Conservation (phyloP, 805 yeast species). For the Starmera amethionina region DNA sequence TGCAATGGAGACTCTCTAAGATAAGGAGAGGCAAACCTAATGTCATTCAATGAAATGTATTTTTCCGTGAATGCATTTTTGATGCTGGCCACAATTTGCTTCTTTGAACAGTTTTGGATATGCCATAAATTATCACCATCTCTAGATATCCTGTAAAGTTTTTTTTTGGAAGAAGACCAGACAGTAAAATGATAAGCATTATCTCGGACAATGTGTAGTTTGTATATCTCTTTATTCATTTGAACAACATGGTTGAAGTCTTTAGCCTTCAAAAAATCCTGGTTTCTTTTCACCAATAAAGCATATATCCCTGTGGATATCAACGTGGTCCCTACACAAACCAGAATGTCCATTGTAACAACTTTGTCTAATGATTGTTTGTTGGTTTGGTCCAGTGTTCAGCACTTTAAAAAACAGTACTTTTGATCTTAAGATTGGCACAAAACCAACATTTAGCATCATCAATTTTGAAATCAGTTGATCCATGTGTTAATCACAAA, state of each 20-base stretch:
- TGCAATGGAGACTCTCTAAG: conserved; percentile 8
- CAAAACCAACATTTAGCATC: too few species aligned
- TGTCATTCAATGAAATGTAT: conserved; percentile 9
- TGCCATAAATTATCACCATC: conserved; percentile 9
- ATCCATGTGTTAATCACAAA: too few species aligned
- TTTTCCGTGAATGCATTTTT: conserved; percentile 8
- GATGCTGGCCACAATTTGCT: conserved; percentile 9
- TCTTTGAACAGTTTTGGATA: conserved; percentile 4
- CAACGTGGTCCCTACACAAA: too few species aligned
- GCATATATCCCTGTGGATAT: too few species aligned
- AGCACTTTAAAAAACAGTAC: too few species aligned
- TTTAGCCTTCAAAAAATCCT: neutral
- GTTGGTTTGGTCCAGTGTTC: too few species aligned
- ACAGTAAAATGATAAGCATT: neutral
- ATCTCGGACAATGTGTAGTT: neutral
- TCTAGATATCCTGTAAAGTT: conserved; percentile 6
- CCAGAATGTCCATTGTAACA: too few species aligned
- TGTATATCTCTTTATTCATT: neutral
- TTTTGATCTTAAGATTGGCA: too few species aligned
- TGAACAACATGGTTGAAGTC: conserved; percentile 1
- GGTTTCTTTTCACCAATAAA: too few species aligned
- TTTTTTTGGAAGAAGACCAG: neutral
- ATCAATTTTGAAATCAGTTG: too few species aligned
- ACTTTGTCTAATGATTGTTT: too few species aligned
- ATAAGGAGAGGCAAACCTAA: neutral